Evolutionary conservation across 768 basidiomycete genomes (phyloP), one percentile per base, ranked within the genome.

Genomic region (Macrocybe gigantea): DNA sequence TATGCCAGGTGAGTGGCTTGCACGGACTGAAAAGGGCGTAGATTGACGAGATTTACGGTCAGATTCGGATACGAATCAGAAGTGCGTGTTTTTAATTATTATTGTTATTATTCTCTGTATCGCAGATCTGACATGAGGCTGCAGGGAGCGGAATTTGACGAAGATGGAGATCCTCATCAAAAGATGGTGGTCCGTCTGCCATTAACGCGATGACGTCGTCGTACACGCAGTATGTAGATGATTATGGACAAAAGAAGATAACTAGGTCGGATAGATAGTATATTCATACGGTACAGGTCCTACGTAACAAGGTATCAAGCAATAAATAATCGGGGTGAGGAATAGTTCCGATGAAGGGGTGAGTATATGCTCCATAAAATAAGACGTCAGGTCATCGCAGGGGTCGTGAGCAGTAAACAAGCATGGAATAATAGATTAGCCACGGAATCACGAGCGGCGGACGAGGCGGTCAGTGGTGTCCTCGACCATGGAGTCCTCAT

Each of bases 131-230:
- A 22, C 22, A 22, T 52, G 48, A 51, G 60, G 57, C 55, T 37
- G 33, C 64, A 89, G 83, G 85, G 83, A 52, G 74, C 75, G 22
- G 77, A 80, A 62, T 89, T 87, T 68, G 85, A 86, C 64, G 87
- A 83, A 67, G 90, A 86, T 48, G 89, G 88, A 32, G 88, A 79
- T 59, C 88, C 86, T 49, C 89, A 93, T 75, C 88, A 91, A 62
- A 83, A 80, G 66, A 88, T 92, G 88, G 73, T 83, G 51, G 65
- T 75, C 55, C 71, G 66, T 53, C 63, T 87, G 56, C 72, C 75
- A 50, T 65, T 68, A 55, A n/a, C 32, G 41, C 41, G 41, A 44
- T 30, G 41, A n/a, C 45, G 44, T 33, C 32, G 32, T 44, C 42
- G 32, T 44, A 10, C n/a, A 31, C 13, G 30, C 42, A 44, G 42